Base-by-base conservation (phyloP, 768 basidiomycete species). In the Leccinellum albellum region DNA sequence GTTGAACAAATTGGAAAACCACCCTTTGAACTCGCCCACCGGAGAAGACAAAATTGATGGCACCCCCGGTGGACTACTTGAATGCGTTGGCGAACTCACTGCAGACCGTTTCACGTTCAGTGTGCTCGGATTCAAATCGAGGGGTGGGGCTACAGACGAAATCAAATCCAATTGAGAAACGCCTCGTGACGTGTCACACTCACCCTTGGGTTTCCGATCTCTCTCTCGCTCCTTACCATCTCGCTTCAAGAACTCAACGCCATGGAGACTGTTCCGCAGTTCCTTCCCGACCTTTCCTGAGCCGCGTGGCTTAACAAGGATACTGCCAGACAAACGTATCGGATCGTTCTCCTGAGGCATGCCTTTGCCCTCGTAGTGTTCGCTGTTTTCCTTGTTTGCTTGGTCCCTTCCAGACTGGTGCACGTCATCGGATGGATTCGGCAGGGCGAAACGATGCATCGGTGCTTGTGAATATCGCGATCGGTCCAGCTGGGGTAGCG, bases 1-100 rank as follows among this genome's bases (percentile, higher is more conserved):
- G 71, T 86, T 90, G 78, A 98, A 98, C 29, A 98, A 77, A 63
- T 90, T 96, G 21, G 92, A 91, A 74, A 98, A 95, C 95, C 95
- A 97, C 32, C 88, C 89, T 68, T 88, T 89, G 73, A 91, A 85
- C 70, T 91, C 90, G 56, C 87, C 87, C 14, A 89, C 87, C 10
- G 84, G 86, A n/a, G 88, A 88, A 15, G 88, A 84, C 7, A 82
- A 75, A 44, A 84, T 70, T 49, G 70, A 74, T 23, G 57, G 69
- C 58, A 67, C 70, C 26, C 59, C 74, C 57, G 61, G 77, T 53
- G 63, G 75, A n/a, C 37, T n/a, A 73, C 26, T 77, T 73, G 20
- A 77, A 75, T 53, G 74, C 60, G 50, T 75, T 9, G 85, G 83
- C 9, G 86, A 84, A 10, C 76, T 75, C 9, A 83, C 70, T 0